Evolutionary conservation across 1,284 basidiomycete genomes (phyloP).

Genomic region (Naganishia sp.): DNA sequence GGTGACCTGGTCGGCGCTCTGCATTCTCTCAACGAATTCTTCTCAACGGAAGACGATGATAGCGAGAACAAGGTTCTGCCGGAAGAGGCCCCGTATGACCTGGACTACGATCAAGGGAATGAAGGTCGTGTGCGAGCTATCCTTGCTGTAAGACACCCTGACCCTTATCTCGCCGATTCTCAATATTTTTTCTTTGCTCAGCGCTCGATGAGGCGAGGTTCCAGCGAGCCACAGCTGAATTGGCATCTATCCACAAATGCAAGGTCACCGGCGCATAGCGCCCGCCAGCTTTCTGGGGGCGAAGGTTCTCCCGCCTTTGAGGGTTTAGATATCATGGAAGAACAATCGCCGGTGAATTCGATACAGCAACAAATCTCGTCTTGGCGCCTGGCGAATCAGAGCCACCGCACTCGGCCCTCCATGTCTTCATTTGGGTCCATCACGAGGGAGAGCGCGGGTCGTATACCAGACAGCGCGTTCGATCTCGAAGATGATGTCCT

Average conservation of each 20-base stretch:
- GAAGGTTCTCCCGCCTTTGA: conserved; percentile 26
- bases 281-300: conserved; percentile 7
- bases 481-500: conserved; percentile 28
- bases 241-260: conserved; percentile 9
- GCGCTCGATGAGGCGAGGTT: conserved; percentile 13
- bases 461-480: conserved; percentile 15
- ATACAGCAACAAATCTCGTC: conserved; percentile 26
- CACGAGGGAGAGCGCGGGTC: conserved; percentile 4
- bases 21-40: conserved; percentile 81
- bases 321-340: conserved; percentile 12
- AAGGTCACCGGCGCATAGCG: conserved; percentile 13
- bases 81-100: conserved; percentile 5
- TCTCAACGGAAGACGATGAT: conserved; percentile 61
- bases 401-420: conserved; percentile 22
- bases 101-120: conserved; percentile 12
- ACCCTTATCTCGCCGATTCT: not conserved
- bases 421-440: conserved; percentile 27
- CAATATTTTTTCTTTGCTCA: not conserved
- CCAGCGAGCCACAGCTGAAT: conserved; percentile 17
- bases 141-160: conserved; percentile 9
- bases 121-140: conserved; percentile 20
- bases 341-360: conserved; percentile 19
- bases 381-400: conserved; percentile 13
- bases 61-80: conserved; percentile 31
- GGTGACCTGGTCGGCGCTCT: conserved; percentile 81